Base-by-base conservation (phyloP, 176 grass and related monocot genomes). In the Phoenix dactylifera region DNA sequence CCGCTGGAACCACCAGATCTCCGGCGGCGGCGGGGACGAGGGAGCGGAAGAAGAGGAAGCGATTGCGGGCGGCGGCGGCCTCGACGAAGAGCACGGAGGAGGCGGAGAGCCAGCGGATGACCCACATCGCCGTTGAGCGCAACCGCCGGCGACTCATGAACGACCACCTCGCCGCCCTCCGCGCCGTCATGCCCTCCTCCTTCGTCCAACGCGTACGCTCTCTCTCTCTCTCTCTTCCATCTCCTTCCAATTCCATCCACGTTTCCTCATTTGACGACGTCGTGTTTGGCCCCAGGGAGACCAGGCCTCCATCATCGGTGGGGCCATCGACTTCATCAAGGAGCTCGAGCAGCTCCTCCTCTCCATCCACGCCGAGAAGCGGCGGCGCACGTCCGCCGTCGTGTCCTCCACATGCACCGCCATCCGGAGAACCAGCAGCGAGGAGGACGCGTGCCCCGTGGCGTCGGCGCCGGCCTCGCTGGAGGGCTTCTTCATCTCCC, bases 141-240 rank as follows among this genome's bases (percentile, higher is more conserved):
- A 98, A 98, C 81, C 94, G 94, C 3, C 84, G 94, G 15, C 87
- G 87, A 22, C 88, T 98, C 57, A 98, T 98, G 94, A 98, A 98
- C 52, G 88, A 89, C 58, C 85, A 98, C 61, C 87, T 98, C 52
- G 79, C 82, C 32, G 72, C 79, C 23, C 88, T 98, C 59, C 85
- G 82, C 52, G 48, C 81, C 22, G 79, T 98, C 66, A 89, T 98
- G 59, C 94, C 94, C 26, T 20, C 84, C 18, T 67, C 51, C 70
- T 93, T 86, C 44, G 86, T 89, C 57, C 87, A 82, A 49, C 78
- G 94, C 22, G 93, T 96, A 77, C 59, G 80, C 32, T 35, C 7
- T 35, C 49, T 65, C 23, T 62, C 59, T 63, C 59, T 32, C 60
- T 63, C 35, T 63, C 35, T 17, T 24, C 3, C 35, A 24, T 15